A percentile compares a stretch with the other conserved stretches of the same genome.
Evolutionary conservation across 176 grass and related monocot genomes (phyloP).

Genomic region (Coix lacrymajobi): DNA sequence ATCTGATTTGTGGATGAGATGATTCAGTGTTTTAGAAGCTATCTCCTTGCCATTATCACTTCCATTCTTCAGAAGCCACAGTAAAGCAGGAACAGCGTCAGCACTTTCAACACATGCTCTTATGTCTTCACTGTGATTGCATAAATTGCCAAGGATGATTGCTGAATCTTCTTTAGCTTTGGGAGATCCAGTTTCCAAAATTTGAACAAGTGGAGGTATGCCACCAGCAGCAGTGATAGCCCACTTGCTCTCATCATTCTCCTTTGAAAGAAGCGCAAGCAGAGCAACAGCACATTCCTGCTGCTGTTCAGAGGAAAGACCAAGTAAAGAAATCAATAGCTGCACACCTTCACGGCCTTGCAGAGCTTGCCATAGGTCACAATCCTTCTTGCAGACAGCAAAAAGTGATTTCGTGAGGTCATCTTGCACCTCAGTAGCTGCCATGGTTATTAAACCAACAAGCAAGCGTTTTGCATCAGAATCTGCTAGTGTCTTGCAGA

Average conservation of each 20-base stretch:
- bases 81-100: conserved; percentile 97
- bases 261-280: conserved; percentile 87
- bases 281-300: conserved; percentile 99
- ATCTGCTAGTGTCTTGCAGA: conserved; percentile 75
- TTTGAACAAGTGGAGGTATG: conserved; percentile 99
- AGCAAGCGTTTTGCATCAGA: conserved; percentile 92
- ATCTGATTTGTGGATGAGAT: conserved; percentile 98
- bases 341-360: conserved; percentile 99
- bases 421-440: conserved; percentile 84
- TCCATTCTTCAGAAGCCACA: conserved; percentile 99
- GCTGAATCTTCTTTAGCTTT: conserved; percentile 99
- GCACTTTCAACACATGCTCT: conserved; percentile 98
- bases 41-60: conserved; percentile 99
- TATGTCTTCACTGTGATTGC: conserved; percentile 99
- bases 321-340: conserved; percentile 95
- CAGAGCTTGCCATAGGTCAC: conserved; percentile 92
- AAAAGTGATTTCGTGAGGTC: conserved; percentile 91
- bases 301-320: conserved; percentile 98
- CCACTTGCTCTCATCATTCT: conserved; percentile 99
- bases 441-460: conserved; percentile 97
- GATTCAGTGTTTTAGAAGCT: conserved; percentile 97
- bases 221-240: conserved; percentile 98
- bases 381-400: conserved; percentile 82
- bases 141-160: conserved; percentile 96
- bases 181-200: conserved; percentile 92